These are phyloP conservation scores for Boletus barrowsii DNA, from an alignment of 768 basidiomycete species.

Conservation along the genomic window DNA sequence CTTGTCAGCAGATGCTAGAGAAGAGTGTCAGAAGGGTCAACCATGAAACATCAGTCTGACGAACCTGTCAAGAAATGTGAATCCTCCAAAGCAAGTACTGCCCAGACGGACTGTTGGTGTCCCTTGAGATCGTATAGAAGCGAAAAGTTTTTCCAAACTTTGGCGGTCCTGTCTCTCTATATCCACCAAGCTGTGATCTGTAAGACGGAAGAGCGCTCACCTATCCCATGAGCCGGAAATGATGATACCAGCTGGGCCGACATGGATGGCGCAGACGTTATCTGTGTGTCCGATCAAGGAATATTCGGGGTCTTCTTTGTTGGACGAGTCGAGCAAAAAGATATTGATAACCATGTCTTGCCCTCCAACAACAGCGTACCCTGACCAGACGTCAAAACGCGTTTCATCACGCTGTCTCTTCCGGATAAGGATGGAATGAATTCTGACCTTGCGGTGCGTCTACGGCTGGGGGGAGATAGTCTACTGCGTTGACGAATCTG, in stretches of 20 bases:
- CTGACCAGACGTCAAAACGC: conserved; percentile 39
- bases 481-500: conserved; percentile 78
- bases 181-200: background rate
- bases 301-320: conserved; percentile 72
- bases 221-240: conserved; percentile 98
- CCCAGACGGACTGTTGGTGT: conserved; percentile 93
- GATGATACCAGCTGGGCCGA: conserved; percentile 66
- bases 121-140: conserved; percentile 72
- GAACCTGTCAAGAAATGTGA: conserved; percentile 79
- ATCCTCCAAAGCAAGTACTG: conserved; percentile 76
- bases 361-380: conserved; percentile 82
- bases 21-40: conserved; percentile 6
- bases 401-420: background rate
- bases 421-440: background rate
- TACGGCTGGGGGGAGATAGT: conserved; percentile 67
- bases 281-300: conserved; percentile 84
- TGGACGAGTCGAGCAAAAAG: conserved; percentile 56
- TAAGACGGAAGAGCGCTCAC: conserved; percentile 42
- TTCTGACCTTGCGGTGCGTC: conserved; percentile 67
- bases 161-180: conserved; percentile 67
- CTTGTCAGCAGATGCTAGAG: conserved; percentile 87
- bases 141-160: conserved; percentile 85
- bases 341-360: conserved; percentile 88
- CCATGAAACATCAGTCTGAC: conserved; percentile 12
- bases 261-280: conserved; percentile 85